phyloP scores from a whole-genome alignment of 2,329 filamentous ascomycete genomes.

The Penicillium sp. region DNA sequence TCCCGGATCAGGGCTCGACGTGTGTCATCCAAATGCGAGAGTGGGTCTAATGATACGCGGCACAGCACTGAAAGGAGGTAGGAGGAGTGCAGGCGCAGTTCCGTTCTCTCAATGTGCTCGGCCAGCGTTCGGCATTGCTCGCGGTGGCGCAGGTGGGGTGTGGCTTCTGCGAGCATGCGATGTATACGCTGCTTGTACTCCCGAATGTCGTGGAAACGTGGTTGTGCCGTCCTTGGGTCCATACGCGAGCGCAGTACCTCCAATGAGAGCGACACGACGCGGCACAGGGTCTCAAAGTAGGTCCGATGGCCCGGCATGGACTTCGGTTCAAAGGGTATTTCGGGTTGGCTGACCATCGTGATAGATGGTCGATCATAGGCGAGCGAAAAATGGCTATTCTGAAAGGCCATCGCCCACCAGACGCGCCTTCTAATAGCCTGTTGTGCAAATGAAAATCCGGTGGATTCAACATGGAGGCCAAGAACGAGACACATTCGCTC shows the following conservation, averaged over 20 bases:
- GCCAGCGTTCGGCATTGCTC: slow-evolving; percentile 37
- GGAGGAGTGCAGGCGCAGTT: slow-evolving; percentile 59
- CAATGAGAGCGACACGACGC: slow-evolving; percentile 50
- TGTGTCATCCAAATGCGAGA: slow-evolving; percentile 41
- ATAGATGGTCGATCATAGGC: slow-evolving; percentile 58
- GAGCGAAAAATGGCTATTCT: slow-evolving; percentile 60
- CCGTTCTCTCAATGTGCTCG: slow-evolving; percentile 58
- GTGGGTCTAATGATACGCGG: slow-evolving; percentile 51
- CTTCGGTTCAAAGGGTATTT: slow-evolving; percentile 49
- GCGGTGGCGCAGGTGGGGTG: slow-evolving; percentile 54
- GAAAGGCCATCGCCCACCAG: slow-evolving; percentile 58
- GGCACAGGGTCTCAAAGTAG: slow-evolving; percentile 57
- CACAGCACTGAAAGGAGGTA: slow-evolving; percentile 60
- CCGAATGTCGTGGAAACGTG: slow-evolving; percentile 52
- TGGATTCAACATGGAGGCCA: slow-evolving; percentile 56
- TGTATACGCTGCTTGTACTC: slow-evolving; percentile 56
- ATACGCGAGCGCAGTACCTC: slow-evolving; percentile 57
- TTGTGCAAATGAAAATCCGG: slow-evolving; percentile 30
- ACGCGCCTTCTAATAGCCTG: not conserved
- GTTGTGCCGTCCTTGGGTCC: slow-evolving; percentile 46
- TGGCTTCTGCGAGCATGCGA: slow-evolving; percentile 54
- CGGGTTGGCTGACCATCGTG: slow-evolving; percentile 49
- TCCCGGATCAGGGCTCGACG: slow-evolving; percentile 43
- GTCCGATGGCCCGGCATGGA: slow-evolving; percentile 52
- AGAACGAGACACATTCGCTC: slow-evolving; percentile 55